Percentiles rank a stretch among this genome's conserved stretches.
phyloP scores from a whole-genome alignment of 108 stramenopile genomes.

The Nitzschia sp. region DNA sequence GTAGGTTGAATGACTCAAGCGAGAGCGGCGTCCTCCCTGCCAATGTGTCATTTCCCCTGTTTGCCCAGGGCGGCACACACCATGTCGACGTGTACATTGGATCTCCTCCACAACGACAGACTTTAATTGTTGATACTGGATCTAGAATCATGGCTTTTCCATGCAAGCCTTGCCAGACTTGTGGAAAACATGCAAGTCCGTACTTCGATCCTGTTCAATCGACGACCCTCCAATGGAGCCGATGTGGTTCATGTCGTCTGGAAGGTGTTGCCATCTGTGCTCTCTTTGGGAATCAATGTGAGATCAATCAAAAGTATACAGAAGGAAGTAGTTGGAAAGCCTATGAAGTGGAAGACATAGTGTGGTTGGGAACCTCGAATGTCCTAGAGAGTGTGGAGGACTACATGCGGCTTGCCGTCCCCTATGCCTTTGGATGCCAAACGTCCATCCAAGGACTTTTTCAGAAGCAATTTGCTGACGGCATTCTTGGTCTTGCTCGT shows the following conservation, averaged over 20 bases:
- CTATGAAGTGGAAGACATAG: conserved; percentile 71
- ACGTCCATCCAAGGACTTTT: conserved; percentile 84
- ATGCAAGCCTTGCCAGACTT: conserved; percentile 75
- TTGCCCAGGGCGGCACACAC: conserved; percentile 78
- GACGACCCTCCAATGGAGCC: conserved; percentile 25
- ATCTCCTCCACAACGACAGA: conserved; percentile 89
- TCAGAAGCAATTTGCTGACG: conserved; percentile 90
- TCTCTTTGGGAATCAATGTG: conserved; percentile 35
- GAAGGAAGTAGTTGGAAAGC: conserved; percentile 75
- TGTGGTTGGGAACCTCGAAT: conserved; percentile 57
- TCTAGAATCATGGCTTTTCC: conserved; percentile 88
- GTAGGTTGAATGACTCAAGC: no score
- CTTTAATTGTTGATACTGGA: conserved; percentile 95
- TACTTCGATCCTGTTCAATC: conserved; percentile 37
- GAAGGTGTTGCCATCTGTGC: conserved; percentile 35
- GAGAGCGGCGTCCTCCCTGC: not conserved
- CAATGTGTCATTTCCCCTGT: conserved; percentile 52
- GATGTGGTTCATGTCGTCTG: conserved; percentile 25
- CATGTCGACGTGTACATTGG: conserved; percentile 89
- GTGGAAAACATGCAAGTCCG: conserved; percentile 59
- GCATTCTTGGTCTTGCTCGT: conserved; percentile 90
- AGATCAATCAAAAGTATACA: conserved; percentile 65
- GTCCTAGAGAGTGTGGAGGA: conserved; percentile 27
- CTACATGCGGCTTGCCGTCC: conserved; percentile 42
- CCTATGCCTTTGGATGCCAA: conserved; percentile 94